Base-by-base conservation (phyloP, 805 yeast genomes). In the Teunomyces barrocoloradensis region DNA sequence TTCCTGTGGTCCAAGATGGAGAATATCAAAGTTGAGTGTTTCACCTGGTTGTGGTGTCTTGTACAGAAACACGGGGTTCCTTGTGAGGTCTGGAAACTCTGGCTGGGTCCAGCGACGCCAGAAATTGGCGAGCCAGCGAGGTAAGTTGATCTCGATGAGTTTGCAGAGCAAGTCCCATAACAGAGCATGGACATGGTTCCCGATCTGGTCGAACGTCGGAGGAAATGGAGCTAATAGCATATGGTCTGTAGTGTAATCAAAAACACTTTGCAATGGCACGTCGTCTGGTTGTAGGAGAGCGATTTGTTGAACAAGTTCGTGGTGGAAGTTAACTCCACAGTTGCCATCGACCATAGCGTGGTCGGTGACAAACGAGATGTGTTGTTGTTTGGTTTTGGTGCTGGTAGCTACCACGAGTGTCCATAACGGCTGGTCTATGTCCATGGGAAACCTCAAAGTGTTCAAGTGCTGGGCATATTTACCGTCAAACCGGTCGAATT, bases 341-440 rank as follows among this genome's bases (percentile, higher is more conserved):
- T 57, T 56, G 2, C 74, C 76, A 52, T 71, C 75, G 36, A 63
- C 60, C 9, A 65, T 47, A 3, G 59, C 23, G 50, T 32, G 13
- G 51, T 46, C 11, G 46, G 47, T 3, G 34, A 27, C 20, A 44
- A 29, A 56, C 9, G 61, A 39, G 6, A 63, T 7, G 43, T 60
- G 54, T 38, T 56, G 60, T 12, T 36, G 32, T 2, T 44, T 49
- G 1, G 36, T 27, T 18, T 42, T 34, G 15, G 11, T 7, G 18
- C 17, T n/a, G 33, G 37, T 11, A 10, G 32, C 32, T 7, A 42
- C 21, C 13, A 42, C 37, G n/a, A 42, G 6, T 4, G 27, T 10
- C 44, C 44, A 42, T 11, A 30, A 21, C 4, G 44, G 28, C 17
- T n/a, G 12, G 5, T 30, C 37, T 4, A 12, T 1, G 29, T 42